Conservation (phyloP, 345 rosid genomes). For the Brassica rapa region DNA sequence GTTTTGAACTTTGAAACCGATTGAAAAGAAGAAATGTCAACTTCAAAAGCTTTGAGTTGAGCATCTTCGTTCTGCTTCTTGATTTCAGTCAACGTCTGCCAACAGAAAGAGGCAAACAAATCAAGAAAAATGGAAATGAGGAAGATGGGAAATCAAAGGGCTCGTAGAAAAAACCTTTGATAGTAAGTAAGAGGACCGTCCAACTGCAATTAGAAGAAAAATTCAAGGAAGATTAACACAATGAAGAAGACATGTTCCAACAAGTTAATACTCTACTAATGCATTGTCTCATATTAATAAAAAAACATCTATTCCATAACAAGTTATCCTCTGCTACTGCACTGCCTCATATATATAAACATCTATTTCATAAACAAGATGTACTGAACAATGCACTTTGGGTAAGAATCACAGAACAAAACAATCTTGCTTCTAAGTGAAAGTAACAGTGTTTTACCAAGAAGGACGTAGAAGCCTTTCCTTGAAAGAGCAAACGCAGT, state of each 20-base stretch:
- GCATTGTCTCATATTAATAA: slow-evolving; percentile 11
- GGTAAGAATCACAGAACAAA: background rate
- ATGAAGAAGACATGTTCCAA: background rate
- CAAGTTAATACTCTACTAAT: slow-evolving; percentile 2
- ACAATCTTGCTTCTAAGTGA: background rate
- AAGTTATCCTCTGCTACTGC: background rate
- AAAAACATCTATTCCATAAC: background rate
- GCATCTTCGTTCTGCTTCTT: slow-evolving; percentile 52
- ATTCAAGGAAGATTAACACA: slow-evolving; percentile 27
- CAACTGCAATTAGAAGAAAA: slow-evolving; percentile 56
- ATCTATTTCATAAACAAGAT: background rate
- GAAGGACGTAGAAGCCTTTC: slow-evolving; percentile 71
- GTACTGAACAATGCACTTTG: background rate
- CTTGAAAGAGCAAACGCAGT: slow-evolving; percentile 71
- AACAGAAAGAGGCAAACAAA: too few relatives aligned
- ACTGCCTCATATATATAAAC: background rate
- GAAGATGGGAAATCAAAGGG: background rate
- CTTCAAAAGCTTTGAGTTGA: slow-evolving; percentile 62
- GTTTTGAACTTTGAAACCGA: slow-evolving; percentile 63
- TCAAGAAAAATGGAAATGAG: background rate
- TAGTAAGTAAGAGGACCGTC: slow-evolving; percentile 56
- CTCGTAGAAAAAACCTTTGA: slow-evolving; percentile 48
- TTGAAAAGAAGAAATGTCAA: slow-evolving; percentile 65
- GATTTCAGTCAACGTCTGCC: slow-evolving; percentile 65
- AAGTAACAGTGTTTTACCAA: slow-evolving; percentile 48